A percentile compares a stretch with the other conserved stretches of the same genome.
These are phyloP conservation scores for Prillingera fragicola DNA, from an alignment of 1,284 basidiomycete species.

Conservation along the genomic window DNA sequence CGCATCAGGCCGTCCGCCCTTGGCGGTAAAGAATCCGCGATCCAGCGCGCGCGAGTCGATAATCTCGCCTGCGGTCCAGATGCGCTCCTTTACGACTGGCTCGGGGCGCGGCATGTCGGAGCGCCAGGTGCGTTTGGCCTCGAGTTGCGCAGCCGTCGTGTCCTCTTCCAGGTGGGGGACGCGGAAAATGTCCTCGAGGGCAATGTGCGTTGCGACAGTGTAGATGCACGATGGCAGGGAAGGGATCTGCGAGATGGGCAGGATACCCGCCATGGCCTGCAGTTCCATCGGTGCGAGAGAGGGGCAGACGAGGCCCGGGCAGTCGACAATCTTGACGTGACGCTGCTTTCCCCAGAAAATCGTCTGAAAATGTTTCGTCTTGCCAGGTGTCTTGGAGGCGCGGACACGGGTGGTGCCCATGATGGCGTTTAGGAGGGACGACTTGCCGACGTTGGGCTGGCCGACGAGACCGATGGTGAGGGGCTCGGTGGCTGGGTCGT, in stretches of 20 bases:
- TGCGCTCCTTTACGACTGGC: not conserved
- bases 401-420: constrained; percentile 75
- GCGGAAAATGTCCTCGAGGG: constrained; percentile 66
- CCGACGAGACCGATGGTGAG: constrained; percentile 80
- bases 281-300: constrained; percentile 70
- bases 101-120: not conserved
- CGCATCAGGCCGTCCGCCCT: constrained; percentile 77
- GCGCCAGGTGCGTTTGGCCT: constrained; percentile 43
- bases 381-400: constrained; percentile 84
- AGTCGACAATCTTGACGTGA: constrained; percentile 75
- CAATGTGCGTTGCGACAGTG: constrained; percentile 63
- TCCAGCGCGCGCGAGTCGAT: constrained; percentile 67
- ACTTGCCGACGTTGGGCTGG: constrained; percentile 93
- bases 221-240: constrained; percentile 70
- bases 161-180: constrained; percentile 51
- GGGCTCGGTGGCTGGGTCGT: constrained; percentile 52
- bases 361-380: constrained; percentile 94
- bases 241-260: constrained; percentile 83
- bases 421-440: constrained; percentile 80
- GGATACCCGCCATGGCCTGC: constrained; percentile 57
- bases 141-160: constrained; percentile 27
- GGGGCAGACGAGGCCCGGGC: constrained; percentile 78
- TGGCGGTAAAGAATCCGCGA: constrained; percentile 79
- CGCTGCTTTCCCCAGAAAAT: constrained; percentile 66
- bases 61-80: constrained; percentile 57